Percentiles rank a stretch among this genome's conserved stretches.
These are phyloP conservation scores for Rosa lucieae DNA, from an alignment of 306 rosid genomes.

Conservation along the genomic window DNA sequence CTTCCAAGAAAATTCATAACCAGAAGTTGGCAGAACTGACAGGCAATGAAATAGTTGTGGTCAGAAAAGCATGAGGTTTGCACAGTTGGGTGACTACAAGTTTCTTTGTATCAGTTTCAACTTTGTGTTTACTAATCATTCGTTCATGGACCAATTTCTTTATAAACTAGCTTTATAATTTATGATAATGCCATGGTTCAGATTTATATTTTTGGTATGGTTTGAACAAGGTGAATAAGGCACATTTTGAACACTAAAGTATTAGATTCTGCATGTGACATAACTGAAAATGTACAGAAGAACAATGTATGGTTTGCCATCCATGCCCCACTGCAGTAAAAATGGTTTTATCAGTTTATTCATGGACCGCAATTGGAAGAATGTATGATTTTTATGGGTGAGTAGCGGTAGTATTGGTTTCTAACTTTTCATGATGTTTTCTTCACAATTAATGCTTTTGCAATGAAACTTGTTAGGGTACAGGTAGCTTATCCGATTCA, in stretches of 20 bases:
- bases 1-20: slow-evolving; percentile 74
- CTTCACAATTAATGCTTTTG: too few relatives aligned
- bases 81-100: neutral
- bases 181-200: too few relatives aligned
- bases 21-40: slow-evolving; percentile 88
- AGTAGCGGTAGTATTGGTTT: too few relatives aligned
- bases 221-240: neutral
- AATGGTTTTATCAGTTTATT: neutral
- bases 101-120: too few relatives aligned
- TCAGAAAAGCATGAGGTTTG: slow-evolving; percentile 13
- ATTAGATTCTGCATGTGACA: neutral
- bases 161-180: too few relatives aligned
- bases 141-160: too few relatives aligned
- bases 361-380: neutral
- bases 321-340: neutral
- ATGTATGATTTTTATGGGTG: neutral
- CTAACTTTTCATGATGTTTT: too few relatives aligned
- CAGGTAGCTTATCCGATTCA: too few relatives aligned
- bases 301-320: neutral
- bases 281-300: neutral
- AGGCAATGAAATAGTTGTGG: slow-evolving; percentile 59
- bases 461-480: too few relatives aligned
- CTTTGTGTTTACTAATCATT: too few relatives aligned
- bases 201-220: too few relatives aligned
- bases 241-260: neutral